These are phyloP conservation scores for Tulasnella sp. DNA, from an alignment of 768 basidiomycete species.

Conservation along the genomic window DNA sequence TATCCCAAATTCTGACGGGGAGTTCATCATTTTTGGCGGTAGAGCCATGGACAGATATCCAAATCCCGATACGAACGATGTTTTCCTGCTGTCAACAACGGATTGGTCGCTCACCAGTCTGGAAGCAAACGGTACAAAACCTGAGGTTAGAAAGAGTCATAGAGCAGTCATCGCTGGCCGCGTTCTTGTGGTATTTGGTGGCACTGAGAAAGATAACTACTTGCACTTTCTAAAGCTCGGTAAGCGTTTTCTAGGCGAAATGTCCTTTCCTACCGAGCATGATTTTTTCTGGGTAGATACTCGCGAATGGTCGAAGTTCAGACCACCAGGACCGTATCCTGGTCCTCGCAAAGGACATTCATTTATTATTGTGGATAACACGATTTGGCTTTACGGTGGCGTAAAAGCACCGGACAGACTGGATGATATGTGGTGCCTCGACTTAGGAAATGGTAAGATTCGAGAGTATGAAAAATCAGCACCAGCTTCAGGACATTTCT, in stretches of 20 bases:
- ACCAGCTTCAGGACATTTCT: neutral
- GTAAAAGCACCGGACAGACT: neutral
- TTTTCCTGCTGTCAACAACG: neutral
- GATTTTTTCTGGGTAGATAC: neutral
- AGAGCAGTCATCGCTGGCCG: neutral
- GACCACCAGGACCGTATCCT: neutral
- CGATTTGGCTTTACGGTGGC: neutral
- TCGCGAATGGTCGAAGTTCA: neutral
- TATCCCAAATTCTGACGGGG: neutral
- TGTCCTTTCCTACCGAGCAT: neutral
- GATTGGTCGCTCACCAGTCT: neutral
- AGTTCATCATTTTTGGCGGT: neutral
- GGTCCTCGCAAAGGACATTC: neutral
- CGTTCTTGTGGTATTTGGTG: neutral
- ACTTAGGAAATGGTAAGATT: neutral
- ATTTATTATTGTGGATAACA: neutral
- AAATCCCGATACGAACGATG: neutral
- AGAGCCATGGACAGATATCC: neutral
- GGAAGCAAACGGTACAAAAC: neutral
- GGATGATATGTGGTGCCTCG: neutral
- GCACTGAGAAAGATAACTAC: neutral
- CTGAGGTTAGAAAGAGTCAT: neutral
- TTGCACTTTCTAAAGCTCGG: neutral
- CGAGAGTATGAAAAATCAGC: neutral
- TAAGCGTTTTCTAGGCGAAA: neutral